Base-by-base conservation (phyloP, 2,329 filamentous ascomycete species). In the Penicillium sp. region DNA sequence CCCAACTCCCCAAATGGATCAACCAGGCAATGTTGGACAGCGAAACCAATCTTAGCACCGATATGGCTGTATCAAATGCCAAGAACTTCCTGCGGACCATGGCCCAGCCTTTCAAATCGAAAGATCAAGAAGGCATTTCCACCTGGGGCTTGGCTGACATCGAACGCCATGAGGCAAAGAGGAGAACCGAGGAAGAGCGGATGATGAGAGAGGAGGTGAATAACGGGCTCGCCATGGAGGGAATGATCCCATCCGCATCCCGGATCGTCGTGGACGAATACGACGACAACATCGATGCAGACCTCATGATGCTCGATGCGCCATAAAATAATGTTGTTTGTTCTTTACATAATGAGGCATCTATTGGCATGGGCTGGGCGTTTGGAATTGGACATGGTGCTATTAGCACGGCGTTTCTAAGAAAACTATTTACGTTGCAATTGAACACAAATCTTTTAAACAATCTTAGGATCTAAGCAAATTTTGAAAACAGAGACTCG, bases 1-100 rank as follows among this genome's bases (percentile, higher is more conserved):
- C 77, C 3, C 96, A 99, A 76, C 81, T 99, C 29, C 94, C 94
- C 12, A 96, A 96, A 73, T 99, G 94, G 94, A 99, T 99, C 70
- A 90, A 88, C 62, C 89, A 96, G 71, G 92, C 89, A 3, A 82
- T 99, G 59, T 81, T 90, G 33, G 92, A 96, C 49, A 88, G 88
- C 23, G 92, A 96, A 65, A 87, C 89, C 12, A 97, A 96, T 67
- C 81, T 99, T 60, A 96, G 90, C 70, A 96, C 94, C 0, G 94
- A 99, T 70, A 96, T 97, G 87, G 91, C 93, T 0, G 89, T 96
- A 19, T 90, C 91, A 55, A 88, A 85, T 47, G 93, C 94, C 12
- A 92, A 96, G 77, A 89, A 89, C 52, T 99, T 99, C 75, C 76
- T 99, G 70, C 85, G 89, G 60, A 88, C 87, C 27, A 99, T 99